Evolutionary conservation across 345 rosid species (phyloP), one percentile per base, ranked within the genome.

Genomic region (Brassica nigra): DNA sequence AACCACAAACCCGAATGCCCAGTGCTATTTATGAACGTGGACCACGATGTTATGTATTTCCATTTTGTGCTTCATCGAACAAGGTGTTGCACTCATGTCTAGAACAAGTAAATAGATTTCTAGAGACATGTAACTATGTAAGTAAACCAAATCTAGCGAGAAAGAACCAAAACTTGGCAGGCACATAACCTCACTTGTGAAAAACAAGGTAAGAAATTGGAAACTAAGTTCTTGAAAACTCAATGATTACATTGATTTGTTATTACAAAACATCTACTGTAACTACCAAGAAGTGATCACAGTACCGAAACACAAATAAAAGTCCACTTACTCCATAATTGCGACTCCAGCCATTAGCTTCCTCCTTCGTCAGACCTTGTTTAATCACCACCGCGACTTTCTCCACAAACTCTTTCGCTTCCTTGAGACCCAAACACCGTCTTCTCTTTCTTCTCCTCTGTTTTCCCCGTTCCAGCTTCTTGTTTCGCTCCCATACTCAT

Each of bases 321-420:
- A 34, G 63, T 42, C 37, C 34, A 69, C 78, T 74, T 61, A 82
- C 78, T 78, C 82, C 82, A 78, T 82, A 4, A 70, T 73, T 55
- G 82, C 85, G 18, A 65, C 61, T 64, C 85, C 85, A 78, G n/a
- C n/a, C 82, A 28, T 57, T 47, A 63, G 85, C 85, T 59, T 82
- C 85, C 65, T 82, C 85, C 73, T 82, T 82, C 4, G 85, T 78
- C 42, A 82, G 70, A 4, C 85, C 85, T 74, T 78, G 85, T 47
- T 78, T 78, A 10, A 82, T 63, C 73, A 78, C 55, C 0, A 57
- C 37, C 0, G 85, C 74, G 16, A 20, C 82, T 71, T 82, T 78
- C 80, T 82, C 85, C 49, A 82, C 85, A 27, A 82, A 77, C 76
- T 78, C 85, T 74, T 70, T 82, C 0, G 85, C 82, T 55, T 82